phyloP scores from a whole-genome alignment of 1,284 basidiomycete genomes.

The Leccinum pachyderme region DNA sequence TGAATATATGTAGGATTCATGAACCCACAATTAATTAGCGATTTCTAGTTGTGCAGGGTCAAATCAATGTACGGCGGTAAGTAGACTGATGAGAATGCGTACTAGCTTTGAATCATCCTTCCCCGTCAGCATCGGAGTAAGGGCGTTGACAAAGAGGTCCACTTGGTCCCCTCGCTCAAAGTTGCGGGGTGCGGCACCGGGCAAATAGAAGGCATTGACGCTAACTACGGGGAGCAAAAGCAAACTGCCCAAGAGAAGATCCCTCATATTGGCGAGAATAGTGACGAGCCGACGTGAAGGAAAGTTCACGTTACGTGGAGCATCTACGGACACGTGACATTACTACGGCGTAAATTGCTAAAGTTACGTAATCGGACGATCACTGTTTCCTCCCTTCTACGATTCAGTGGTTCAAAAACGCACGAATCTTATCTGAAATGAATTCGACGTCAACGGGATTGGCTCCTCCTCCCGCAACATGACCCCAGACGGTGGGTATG shows the following conservation, averaged over 20 bases:
- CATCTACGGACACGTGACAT: conserved; percentile 16
- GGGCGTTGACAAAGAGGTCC: conserved; percentile 79
- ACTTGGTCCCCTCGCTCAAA: conserved; percentile 71
- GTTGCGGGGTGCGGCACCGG: conserved; percentile 78
- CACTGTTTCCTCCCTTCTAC: neutral
- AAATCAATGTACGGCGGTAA: conserved; percentile 11
- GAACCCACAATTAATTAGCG: conserved; percentile 72
- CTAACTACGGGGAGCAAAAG: conserved; percentile 19
- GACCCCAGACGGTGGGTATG: conserved; percentile 34
- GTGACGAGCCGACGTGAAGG: neutral
- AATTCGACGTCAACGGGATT: conserved; percentile 29
- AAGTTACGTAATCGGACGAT: neutral
- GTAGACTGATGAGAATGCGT: conserved; percentile 29
- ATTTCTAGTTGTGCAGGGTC: conserved; percentile 54
- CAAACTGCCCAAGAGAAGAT: conserved; percentile 15
- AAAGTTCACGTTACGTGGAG: conserved; percentile 12
- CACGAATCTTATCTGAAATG: conserved; percentile 26
- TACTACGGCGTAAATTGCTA: neutral
- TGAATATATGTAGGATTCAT: neutral
- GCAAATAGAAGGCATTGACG: conserved; percentile 62
- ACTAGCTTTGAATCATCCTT: conserved; percentile 78
- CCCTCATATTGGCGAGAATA: conserved; percentile 21
- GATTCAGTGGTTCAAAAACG: conserved; percentile 20
- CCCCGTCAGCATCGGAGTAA: conserved; percentile 79
- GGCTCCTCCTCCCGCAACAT: conserved; percentile 32